Evolutionary conservation across 2,329 filamentous ascomycete genomes (phyloP).

Genomic region (Triangularia setosa): DNA sequence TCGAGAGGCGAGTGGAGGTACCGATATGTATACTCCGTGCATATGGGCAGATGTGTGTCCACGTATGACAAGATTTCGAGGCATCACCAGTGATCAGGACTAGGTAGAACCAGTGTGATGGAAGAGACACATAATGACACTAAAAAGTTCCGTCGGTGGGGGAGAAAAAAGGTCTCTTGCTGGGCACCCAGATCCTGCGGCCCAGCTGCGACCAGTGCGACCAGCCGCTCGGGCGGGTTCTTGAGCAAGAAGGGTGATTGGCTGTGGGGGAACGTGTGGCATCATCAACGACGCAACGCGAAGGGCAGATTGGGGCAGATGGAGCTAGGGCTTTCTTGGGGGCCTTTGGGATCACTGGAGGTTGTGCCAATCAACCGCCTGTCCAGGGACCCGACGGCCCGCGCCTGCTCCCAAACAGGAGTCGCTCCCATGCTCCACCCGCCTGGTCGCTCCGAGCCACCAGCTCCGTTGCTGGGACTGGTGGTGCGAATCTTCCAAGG

Average conservation of each 20-base stretch:
- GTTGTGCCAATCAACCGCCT: slow-evolving; percentile 1
- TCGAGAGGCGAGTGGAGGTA: neutral
- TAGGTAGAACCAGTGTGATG: neutral
- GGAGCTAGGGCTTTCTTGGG: slow-evolving; percentile 6
- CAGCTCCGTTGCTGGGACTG: slow-evolving; percentile 13
- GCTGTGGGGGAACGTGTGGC: neutral
- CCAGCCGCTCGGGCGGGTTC: slow-evolving; percentile 20
- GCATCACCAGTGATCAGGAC: neutral
- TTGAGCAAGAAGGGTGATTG: neutral
- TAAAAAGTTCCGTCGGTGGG: neutral
- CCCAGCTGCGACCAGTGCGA: slow-evolving; percentile 21
- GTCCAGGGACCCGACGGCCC: slow-evolving; percentile 11
- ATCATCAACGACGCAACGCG: neutral
- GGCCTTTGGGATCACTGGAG: neutral
- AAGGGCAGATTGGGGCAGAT: neutral
- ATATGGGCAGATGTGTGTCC: neutral
- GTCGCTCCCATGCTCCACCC: slow-evolving; percentile 17
- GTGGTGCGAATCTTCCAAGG: slow-evolving; percentile 7
- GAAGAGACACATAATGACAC: neutral
- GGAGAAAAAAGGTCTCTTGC: neutral
- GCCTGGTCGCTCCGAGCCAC: slow-evolving; percentile 11
- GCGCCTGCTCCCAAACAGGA: slow-evolving; percentile 20
- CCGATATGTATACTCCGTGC: neutral
- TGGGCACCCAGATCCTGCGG: slow-evolving; percentile 15
- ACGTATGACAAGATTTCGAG: neutral